Percentiles rank a stretch among this genome's conserved stretches.
phyloP scores from a whole-genome alignment of 2,329 filamentous ascomycete species.

The Dactylellina parvicollis region DNA sequence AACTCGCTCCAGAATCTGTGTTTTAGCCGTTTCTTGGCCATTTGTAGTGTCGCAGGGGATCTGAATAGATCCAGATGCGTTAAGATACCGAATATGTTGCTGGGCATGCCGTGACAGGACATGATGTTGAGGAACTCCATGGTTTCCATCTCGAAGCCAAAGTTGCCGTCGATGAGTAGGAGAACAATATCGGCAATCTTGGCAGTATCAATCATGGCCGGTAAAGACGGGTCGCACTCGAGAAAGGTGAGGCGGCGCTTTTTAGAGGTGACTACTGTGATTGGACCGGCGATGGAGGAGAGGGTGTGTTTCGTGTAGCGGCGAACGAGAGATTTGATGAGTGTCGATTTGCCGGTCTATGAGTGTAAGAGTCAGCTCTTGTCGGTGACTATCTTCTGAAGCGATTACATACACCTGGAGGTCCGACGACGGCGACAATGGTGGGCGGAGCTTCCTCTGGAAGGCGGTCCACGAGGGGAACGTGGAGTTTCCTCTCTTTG shows the following conservation, averaged over 20 bases:
- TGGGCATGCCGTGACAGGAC: slow-evolving; percentile 94
- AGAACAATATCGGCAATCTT: slow-evolving; percentile 98
- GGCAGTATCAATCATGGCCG: slow-evolving; percentile 94
- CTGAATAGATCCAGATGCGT: slow-evolving; percentile 95
- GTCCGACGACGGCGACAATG: slow-evolving; percentile 92
- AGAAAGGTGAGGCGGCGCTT: slow-evolving; percentile 92
- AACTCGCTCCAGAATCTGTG: slow-evolving; percentile 96
- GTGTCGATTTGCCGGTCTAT: slow-evolving; percentile 83
- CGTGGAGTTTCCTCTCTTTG: slow-evolving; percentile 95
- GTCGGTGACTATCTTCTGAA: neutral
- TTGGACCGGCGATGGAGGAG: slow-evolving; percentile 85
- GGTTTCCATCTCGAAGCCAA: slow-evolving; percentile 99
- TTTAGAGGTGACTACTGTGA: slow-evolving; percentile 97
- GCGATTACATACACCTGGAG: slow-evolving; percentile 75
- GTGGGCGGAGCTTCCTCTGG: slow-evolving; percentile 95
- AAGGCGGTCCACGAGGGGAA: slow-evolving; percentile 92
- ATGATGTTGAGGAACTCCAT: slow-evolving; percentile 99
- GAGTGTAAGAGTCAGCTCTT: slow-evolving; percentile 21
- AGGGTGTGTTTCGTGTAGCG: slow-evolving; percentile 96
- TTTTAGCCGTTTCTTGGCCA: slow-evolving; percentile 95
- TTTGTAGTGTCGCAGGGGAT: slow-evolving; percentile 89
- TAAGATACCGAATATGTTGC: slow-evolving; percentile 96
- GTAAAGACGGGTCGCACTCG: slow-evolving; percentile 96
- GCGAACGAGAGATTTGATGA: slow-evolving; percentile 92
- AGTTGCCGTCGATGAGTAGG: slow-evolving; percentile 98